phyloP scores from a whole-genome alignment of 805 yeast genomes.

The Saturnispora halmiae region DNA sequence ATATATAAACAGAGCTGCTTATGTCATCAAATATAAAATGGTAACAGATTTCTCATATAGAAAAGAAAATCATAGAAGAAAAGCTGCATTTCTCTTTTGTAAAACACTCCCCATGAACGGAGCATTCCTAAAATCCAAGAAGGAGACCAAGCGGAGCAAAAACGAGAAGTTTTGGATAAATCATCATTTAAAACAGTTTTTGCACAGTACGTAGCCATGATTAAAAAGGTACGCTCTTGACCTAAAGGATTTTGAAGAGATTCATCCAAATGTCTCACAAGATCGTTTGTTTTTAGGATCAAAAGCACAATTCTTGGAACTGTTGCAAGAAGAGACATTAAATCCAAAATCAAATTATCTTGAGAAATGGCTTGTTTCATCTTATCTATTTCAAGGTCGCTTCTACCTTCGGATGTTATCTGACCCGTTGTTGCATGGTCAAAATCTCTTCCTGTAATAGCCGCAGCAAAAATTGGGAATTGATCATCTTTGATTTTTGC shows the following conservation, averaged over 20 bases:
- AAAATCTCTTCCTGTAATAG: conserved; percentile 89
- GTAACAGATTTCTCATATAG: conserved; percentile 7
- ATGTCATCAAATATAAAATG: conserved; percentile 1
- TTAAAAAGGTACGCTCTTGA: conserved; percentile 75
- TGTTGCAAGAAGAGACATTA: conserved; percentile 68
- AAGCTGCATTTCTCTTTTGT: conserved; percentile 27
- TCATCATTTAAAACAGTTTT: conserved; percentile 65
- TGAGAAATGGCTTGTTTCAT: conserved; percentile 60
- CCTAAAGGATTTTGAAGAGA: conserved; percentile 74
- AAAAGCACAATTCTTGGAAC: conserved; percentile 82
- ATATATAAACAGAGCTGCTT: background rate
- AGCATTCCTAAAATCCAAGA: conserved; percentile 23
- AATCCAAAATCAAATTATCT: conserved; percentile 55
- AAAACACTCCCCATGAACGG: conserved; percentile 27
- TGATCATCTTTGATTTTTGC: conserved; percentile 72
- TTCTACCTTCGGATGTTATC: conserved; percentile 39
- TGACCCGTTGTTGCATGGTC: conserved; percentile 63
- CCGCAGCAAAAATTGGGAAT: conserved; percentile 81
- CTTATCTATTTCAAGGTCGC: conserved; percentile 50
- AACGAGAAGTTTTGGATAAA: conserved; percentile 7
- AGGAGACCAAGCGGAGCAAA: conserved; percentile 15
- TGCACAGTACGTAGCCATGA: conserved; percentile 88
- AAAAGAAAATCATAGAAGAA: conserved; percentile 27
- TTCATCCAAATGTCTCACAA: conserved; percentile 85
- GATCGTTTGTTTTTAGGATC: conserved; percentile 87